phyloP scores from a whole-genome alignment of 805 yeast genomes.

The Candida khao-thaluensis region DNA sequence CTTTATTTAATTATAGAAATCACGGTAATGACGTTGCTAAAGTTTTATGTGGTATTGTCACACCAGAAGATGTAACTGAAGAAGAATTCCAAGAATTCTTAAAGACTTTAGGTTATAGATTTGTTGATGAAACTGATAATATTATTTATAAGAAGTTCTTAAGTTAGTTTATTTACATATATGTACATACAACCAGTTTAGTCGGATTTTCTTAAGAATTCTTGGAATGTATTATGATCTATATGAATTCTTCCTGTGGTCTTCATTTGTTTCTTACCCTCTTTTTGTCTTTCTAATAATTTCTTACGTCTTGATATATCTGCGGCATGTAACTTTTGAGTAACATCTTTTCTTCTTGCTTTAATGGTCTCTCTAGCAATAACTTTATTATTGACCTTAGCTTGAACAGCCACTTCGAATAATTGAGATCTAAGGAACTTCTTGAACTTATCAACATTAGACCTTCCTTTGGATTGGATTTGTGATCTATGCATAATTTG shows the following conservation, averaged over 20 bases:
- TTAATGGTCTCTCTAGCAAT: slow-evolving; percentile 91
- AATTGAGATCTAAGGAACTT: slow-evolving; percentile 78
- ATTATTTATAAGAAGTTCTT: slow-evolving; percentile 81
- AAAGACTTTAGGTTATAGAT: slow-evolving; percentile 70
- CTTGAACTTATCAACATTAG: slow-evolving; percentile 80
- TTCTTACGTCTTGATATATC: slow-evolving; percentile 90
- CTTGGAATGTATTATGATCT: slow-evolving; percentile 84
- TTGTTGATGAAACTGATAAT: slow-evolving; percentile 80
- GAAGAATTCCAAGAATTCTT: slow-evolving; percentile 67
- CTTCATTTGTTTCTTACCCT: slow-evolving; percentile 86
- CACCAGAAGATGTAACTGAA: slow-evolving; percentile 65
- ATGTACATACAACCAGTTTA: slow-evolving; percentile 8
- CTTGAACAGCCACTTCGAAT: slow-evolving; percentile 91
- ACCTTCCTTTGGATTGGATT: slow-evolving; percentile 68
- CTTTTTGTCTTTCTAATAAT: slow-evolving; percentile 82
- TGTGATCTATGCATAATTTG: slow-evolving; percentile 85
- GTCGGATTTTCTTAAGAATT: slow-evolving; percentile 54
- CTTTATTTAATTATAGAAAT: slow-evolving; percentile 94
- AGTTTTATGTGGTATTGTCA: slow-evolving; percentile 84
- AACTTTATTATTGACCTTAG: slow-evolving; percentile 74
- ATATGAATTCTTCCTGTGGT: slow-evolving; percentile 75
- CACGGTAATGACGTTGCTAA: slow-evolving; percentile 95
- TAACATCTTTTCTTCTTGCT: slow-evolving; percentile 92
- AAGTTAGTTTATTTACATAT: slow-evolving; percentile 15
- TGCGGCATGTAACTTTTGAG: slow-evolving; percentile 89